These are phyloP conservation scores for Lactuca saligna DNA, from an alignment of 129 eudicot species.

Conservation along the genomic window DNA sequence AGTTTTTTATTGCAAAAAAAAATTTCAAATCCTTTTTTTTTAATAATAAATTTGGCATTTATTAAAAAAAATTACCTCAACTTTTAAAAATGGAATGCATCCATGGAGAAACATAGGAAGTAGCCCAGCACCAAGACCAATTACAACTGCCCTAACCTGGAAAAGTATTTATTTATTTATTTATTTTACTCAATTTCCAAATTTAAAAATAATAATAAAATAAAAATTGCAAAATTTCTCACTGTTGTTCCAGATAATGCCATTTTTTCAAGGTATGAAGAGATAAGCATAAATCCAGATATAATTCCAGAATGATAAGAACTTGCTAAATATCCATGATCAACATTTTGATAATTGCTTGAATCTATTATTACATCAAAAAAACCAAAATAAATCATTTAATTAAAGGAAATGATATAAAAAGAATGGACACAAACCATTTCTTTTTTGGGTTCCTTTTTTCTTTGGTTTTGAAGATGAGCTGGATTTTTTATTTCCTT, in stretches of 20 bases:
- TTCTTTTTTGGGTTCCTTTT: conserved; percentile 51
- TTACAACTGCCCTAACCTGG: conserved; percentile 75
- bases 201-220: conserved; percentile 8
- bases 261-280: conserved; percentile 52
- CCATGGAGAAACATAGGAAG: conserved; percentile 90
- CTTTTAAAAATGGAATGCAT: conserved; percentile 49
- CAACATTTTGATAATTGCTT: conserved; percentile 43
- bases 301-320: conserved; percentile 82
- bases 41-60: neutral
- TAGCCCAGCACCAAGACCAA: conserved; percentile 97
- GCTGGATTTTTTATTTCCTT: conserved; percentile 38
- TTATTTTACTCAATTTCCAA: neutral
- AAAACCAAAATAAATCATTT: no score
- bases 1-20: no score
- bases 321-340: conserved; percentile 78
- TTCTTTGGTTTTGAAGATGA: conserved; percentile 50
- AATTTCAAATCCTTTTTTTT: neutral
- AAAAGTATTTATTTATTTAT: conserved; percentile 15
- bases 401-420: conserved; percentile 21
- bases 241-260: conserved; percentile 55
- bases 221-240: conserved; percentile 19
- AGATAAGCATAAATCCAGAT: conserved; percentile 75
- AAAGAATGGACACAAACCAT: conserved; percentile 22
- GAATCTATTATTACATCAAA: conserved; percentile 24
- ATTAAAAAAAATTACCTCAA: conserved; percentile 54